These are phyloP conservation scores for Coemansia sp. DNA, from an alignment of 192 early-diverging fungal genomes.

Conservation along the genomic window DNA sequence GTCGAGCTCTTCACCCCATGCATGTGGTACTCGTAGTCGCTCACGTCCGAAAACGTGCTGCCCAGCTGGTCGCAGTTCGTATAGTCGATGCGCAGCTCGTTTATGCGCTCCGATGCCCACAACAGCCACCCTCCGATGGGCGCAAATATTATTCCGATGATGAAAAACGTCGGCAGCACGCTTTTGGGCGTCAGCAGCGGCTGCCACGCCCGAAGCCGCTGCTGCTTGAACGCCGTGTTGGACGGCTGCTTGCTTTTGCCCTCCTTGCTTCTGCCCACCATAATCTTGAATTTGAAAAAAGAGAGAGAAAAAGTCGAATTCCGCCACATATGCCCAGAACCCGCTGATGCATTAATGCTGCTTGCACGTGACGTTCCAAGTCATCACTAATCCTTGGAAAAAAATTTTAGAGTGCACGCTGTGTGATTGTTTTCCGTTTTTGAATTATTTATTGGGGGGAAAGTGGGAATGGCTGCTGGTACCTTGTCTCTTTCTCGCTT, in stretches of 20 bases:
- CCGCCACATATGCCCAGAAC: too few relatives aligned
- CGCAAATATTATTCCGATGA: slow-evolving; percentile 91
- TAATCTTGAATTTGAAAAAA: too few relatives aligned
- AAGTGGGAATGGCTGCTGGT: slow-evolving; percentile 4
- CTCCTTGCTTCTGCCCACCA: slow-evolving; percentile 33
- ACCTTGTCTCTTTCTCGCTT: neutral
- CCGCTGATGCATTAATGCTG: too few relatives aligned
- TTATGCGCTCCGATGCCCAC: slow-evolving; percentile 81
- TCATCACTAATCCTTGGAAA: too few relatives aligned
- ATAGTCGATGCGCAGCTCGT: slow-evolving; percentile 92
- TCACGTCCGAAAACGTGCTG: slow-evolving; percentile 10
- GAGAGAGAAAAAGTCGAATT: too few relatives aligned
- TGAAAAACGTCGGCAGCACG: slow-evolving; percentile 93
- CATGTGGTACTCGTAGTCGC: slow-evolving; percentile 39
- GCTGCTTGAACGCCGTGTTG: slow-evolving; percentile 98
- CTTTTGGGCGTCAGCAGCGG: slow-evolving; percentile 97
- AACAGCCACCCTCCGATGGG: slow-evolving; percentile 90
- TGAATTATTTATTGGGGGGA: too few relatives aligned
- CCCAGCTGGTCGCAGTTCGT: slow-evolving; percentile 68
- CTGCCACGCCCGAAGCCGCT: slow-evolving; percentile 99
- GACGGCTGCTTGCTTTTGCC: slow-evolving; percentile 44
- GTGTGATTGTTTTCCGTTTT: too few relatives aligned
- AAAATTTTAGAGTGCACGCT: too few relatives aligned
- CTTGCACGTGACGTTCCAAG: too few relatives aligned
- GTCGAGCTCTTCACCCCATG: slow-evolving; percentile 28